Evolutionary conservation across 192 early-diverging fungal species (phyloP), one percentile per base, ranked within the genome.

Genomic region (Coemansia javaensis): DNA sequence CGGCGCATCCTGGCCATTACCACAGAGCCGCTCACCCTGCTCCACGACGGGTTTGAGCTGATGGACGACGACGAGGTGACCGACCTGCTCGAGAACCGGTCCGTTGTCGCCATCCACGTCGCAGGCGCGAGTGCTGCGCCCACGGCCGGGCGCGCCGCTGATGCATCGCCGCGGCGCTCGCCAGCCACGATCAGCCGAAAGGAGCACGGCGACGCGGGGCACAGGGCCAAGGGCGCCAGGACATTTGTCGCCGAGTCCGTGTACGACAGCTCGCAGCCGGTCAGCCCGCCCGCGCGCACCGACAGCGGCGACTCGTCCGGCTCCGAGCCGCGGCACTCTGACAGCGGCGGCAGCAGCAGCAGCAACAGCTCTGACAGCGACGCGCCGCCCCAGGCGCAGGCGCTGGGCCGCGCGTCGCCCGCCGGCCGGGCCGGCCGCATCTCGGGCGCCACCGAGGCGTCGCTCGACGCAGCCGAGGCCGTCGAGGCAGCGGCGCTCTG

Each of bases 21-120:
- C 21, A 40, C 22, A 0, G 44, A 50, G n/a, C 61, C 69, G 2
- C 38, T 72, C 12, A 21, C 27, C 0, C 44, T 72, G 3, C 18
- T 39, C 0, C 31, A 32, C 2, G 44, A 49, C 24, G 69, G 56
- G 5, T 64, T 41, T 34, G 69, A 64, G 48, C 47, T 72, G 23
- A 72, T 72, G 69, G 69, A 72, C 37, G 62, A 72, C 13, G 69
- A 65, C 13, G 36, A 44, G 10, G 63, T 59, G 12, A 15, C 4
- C 5, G 63, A 66, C 36, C 24, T 66, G 12, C 23, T 66, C 23
- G 7, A 11, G 20, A 14, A 33, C 3, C 21, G 16, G 35, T 27
- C 44, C 0, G 35, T 8, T 1, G 32, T 56, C 22, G 9, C 22
- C 23, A 37, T 56, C 5, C 16, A 5, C 4, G 5, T 15, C 15